Evolutionary conservation across 1,139 yeast species (phyloP).

Genomic region (Sugiyamaella grinbergsii): DNA sequence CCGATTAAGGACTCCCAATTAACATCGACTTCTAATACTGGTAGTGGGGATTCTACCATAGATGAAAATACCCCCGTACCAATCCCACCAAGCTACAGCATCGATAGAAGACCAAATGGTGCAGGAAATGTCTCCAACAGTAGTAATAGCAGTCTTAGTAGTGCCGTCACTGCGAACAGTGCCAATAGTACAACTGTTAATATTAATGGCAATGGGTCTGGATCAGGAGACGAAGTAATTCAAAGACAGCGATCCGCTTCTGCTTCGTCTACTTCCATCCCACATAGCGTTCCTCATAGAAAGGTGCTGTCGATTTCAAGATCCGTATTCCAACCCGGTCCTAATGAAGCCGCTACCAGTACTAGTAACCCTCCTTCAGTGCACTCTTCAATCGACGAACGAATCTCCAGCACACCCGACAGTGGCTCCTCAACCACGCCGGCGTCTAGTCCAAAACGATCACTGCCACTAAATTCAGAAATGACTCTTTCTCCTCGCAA

Average conservation of each 20-base stretch:
- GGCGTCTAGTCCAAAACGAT: slow-evolving; percentile 17
- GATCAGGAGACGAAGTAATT: too few relatives aligned
- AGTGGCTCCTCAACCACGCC: slow-evolving; percentile 16
- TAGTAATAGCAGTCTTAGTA: slow-evolving; percentile 9
- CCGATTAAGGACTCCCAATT: slow-evolving; percentile 1
- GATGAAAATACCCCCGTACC: slow-evolving; percentile 10
- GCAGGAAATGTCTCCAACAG: background rate
- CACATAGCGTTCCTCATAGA: slow-evolving; percentile 13
- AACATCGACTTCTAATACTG: background rate
- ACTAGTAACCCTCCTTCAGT: background rate
- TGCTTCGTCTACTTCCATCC: slow-evolving; percentile 7
- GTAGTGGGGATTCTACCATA: background rate
- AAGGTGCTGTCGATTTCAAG: slow-evolving; percentile 4
- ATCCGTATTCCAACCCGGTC: background rate
- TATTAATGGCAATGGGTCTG: background rate
- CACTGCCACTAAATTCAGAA: slow-evolving; percentile 13
- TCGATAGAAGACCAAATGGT: slow-evolving; percentile 3
- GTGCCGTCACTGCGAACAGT: slow-evolving; percentile 5
- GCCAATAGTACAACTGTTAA: background rate
- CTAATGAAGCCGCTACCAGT: background rate
- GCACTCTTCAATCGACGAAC: slow-evolving; percentile 12
- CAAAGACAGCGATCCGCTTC: slow-evolving; percentile 9
- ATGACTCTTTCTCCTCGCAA: slow-evolving; percentile 21
- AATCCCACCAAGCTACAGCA: slow-evolving; percentile 1
- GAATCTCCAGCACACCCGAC: slow-evolving; percentile 2